Conservation (phyloP, 2,329 filamentous ascomycete genomes). For the Pleoardoris graminearum region DNA sequence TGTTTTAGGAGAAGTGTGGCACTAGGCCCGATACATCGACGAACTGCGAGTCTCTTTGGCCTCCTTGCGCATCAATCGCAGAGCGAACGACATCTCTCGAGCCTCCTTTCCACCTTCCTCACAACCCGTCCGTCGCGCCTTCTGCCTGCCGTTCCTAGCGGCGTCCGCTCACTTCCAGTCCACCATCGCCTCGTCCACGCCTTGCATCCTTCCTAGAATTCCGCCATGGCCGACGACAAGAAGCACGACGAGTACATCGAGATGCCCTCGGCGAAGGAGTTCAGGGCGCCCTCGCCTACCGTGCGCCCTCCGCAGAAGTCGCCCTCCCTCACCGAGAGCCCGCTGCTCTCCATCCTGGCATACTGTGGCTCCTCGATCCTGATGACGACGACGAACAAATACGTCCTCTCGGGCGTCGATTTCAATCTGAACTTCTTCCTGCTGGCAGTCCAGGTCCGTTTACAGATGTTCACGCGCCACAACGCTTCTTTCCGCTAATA, state of each 20-base stretch:
- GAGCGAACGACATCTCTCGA: background rate
- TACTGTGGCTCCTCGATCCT: constrained; percentile 97
- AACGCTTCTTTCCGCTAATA: constrained; percentile 21
- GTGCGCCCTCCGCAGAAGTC: constrained; percentile 45
- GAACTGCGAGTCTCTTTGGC: constrained; percentile 1
- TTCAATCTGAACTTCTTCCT: constrained; percentile 99
- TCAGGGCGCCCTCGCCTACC: constrained; percentile 51
- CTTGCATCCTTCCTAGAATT: constrained; percentile 10
- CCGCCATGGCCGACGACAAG: constrained; percentile 83
- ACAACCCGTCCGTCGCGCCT: background rate
- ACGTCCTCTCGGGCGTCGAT: constrained; percentile 83
- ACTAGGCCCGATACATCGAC: constrained; percentile 21
- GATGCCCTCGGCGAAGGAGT: constrained; percentile 56
- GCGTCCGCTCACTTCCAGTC: constrained; percentile 9
- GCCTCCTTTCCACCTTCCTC: background rate
- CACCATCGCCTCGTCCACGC: constrained; percentile 8
- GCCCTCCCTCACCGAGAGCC: constrained; percentile 67
- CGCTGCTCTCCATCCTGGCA: constrained; percentile 76
- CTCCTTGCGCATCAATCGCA: constrained; percentile 11
- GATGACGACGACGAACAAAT: constrained; percentile 99
- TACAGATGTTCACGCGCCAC: background rate
- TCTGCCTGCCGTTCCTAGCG: constrained; percentile 3
- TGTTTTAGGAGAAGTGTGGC: constrained; percentile 30
- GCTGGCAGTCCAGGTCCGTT: constrained; percentile 81
- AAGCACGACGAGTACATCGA: constrained; percentile 79